Base-by-base conservation (phyloP, 495 filamentous ascomycete genomes). In the Penicillium samsonianum region DNA sequence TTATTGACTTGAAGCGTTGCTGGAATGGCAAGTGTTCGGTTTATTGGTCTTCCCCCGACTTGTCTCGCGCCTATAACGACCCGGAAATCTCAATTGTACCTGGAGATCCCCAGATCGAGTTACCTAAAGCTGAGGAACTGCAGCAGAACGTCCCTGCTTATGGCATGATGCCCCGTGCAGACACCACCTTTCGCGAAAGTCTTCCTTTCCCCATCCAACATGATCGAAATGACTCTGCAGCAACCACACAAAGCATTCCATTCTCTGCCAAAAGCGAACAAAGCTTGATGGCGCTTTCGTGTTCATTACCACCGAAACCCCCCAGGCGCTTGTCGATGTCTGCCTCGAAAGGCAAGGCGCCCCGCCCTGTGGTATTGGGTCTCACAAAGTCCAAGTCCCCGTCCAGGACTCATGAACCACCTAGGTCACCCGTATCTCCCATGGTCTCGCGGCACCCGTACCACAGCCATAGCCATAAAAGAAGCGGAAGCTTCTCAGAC, bases 1-100 rank as follows among this genome's bases (percentile, higher is more conserved):
- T 99, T 52, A 84, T 89, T 31, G 93, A 99, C 69, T 77, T 98
- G 45, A 98, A 98, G 73, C 92, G 94, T 70, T 98, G 95, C 68
- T 99, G 95, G 95, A 84, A 95, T 73, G 85, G 91, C 50, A 90
- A 91, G 16, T 97, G 92, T 64, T 84, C 88, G 2, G 73, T 90
- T 26, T 96, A 91, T 65, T 98, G 93, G 93, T 89, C 96, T 62
- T 81, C 80, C 2, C 75, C 83, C 1, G 82, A 86, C 79, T 85
- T 70, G 73, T 79, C 83, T 20, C 60, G 67, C 53, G 69, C 77
- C 44, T 75, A 78, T 60, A 72, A 84, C 47, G 78, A 80, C 12
- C 77, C 83, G 11, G 86, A 93, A 52, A 78, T 83, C 44, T 83
- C 88, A 23, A 92, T 96, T 55, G 61, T 80, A 4, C 90, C 93